A percentile compares a stretch with the other conserved stretches of the same genome.
These are phyloP conservation scores for Leptographium procerum DNA, from an alignment of 2,329 filamentous ascomycete species.

Conservation along the genomic window DNA sequence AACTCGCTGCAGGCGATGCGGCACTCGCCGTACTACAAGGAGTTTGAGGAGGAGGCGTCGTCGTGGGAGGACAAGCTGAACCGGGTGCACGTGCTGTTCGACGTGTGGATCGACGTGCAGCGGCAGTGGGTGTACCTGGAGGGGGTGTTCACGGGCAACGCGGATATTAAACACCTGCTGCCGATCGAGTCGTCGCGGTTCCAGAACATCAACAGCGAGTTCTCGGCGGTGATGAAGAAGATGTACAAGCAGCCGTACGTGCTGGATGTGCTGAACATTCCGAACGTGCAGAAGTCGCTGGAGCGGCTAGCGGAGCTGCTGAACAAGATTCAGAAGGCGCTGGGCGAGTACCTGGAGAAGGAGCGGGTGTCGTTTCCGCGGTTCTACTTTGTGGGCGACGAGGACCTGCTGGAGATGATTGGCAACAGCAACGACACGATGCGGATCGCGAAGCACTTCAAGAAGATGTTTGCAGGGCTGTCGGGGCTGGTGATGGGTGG, in stretches of 20 bases:
- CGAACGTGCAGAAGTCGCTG: conserved; percentile 88
- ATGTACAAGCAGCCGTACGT: conserved; percentile 94
- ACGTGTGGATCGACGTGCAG: conserved; percentile 99
- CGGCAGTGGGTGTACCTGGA: conserved; percentile 99
- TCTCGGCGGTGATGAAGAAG: conserved; percentile 98
- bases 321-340: conserved; percentile 97
- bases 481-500: conserved; percentile 80
- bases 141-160: conserved; percentile 96
- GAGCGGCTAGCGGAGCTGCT: conserved; percentile 93
- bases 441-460: conserved; percentile 95
- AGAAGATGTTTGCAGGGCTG: conserved; percentile 99
- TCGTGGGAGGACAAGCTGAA: conserved; percentile 98
- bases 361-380: conserved; percentile 95
- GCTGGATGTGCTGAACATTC: conserved; percentile 89
- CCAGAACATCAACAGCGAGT: conserved; percentile 98
- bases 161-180: conserved; percentile 94
- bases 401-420: conserved; percentile 97
- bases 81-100: conserved; percentile 91
- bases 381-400: conserved; percentile 99
- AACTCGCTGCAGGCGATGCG: conserved; percentile 98
- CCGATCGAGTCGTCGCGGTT: conserved; percentile 95
- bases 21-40: conserved; percentile 98
- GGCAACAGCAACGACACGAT: conserved; percentile 97
- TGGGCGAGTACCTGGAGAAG: conserved; percentile 96
- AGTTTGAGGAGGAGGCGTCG: conserved; percentile 95